Conservation (phyloP, 176 grass and related monocot genomes). For the Musa itinerans region DNA sequence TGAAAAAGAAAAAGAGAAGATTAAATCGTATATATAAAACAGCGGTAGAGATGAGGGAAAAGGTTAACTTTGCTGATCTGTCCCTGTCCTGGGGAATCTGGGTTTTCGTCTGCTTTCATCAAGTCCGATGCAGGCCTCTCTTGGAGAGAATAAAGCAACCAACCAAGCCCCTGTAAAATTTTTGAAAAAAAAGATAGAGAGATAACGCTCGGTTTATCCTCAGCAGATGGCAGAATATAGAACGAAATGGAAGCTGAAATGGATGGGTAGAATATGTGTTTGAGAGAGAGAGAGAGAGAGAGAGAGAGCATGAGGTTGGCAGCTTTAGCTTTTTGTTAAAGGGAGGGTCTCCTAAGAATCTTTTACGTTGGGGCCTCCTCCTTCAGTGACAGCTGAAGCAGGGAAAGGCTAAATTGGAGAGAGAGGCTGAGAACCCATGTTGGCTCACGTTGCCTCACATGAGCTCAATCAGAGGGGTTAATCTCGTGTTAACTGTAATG, state of each 20-base stretch:
- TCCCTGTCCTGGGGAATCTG: slow-evolving; percentile 75
- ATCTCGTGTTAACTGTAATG: not conserved
- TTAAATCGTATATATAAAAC: slow-evolving; percentile 2
- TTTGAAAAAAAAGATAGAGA: slow-evolving; percentile 1
- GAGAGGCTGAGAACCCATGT: not conserved
- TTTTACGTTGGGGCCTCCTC: not conserved
- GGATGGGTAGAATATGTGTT: not conserved
- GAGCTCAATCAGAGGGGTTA: slow-evolving; percentile 39
- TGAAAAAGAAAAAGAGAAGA: slow-evolving; percentile 2
- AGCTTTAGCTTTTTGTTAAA: slow-evolving; percentile 10
- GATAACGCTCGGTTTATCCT: not conserved
- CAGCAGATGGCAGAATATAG: not conserved
- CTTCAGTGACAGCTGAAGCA: not conserved
- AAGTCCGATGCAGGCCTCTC: slow-evolving; percentile 46
- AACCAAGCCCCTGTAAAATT: not conserved
- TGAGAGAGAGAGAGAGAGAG: slow-evolving; percentile 1
- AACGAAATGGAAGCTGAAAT: not conserved
- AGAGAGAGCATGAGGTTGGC: not conserved
- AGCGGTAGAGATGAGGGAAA: not conserved
- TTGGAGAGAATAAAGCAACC: slow-evolving; percentile 65
- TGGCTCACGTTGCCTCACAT: slow-evolving; percentile 58
- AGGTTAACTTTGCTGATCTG: slow-evolving; percentile 31
- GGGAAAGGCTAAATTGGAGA: not conserved
- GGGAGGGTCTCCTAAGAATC: not conserved
- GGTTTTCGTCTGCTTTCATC: slow-evolving; percentile 65